A percentile compares a stretch with the other conserved stretches of the same genome.
These are phyloP conservation scores for Hyphodiscus sp. DNA, from an alignment of 2,329 filamentous ascomycete genomes.

Conservation along the genomic window DNA sequence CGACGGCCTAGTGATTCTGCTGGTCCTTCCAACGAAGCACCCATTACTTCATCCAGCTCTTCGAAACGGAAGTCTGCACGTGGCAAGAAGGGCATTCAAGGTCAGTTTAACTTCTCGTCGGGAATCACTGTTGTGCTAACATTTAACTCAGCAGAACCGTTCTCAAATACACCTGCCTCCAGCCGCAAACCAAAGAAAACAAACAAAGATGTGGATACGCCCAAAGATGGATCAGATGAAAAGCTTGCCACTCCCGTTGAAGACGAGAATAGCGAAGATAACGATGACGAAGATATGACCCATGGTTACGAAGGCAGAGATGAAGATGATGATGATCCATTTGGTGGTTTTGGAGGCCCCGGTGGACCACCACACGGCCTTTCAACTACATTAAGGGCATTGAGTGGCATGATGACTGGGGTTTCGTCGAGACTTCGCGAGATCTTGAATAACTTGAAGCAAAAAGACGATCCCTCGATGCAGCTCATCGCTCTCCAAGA, in stretches of 20 bases:
- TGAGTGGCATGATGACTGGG: conserved; percentile 89
- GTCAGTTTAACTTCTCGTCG: conserved; percentile 30
- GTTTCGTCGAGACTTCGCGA: conserved; percentile 74
- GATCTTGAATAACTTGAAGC: conserved; percentile 66
- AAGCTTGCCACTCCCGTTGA: conserved; percentile 18
- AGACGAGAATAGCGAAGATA: conserved; percentile 46
- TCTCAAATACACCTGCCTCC: conserved; percentile 22
- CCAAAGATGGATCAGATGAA: conserved; percentile 42
- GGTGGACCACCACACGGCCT: conserved; percentile 58
- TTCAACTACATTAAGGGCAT: conserved; percentile 73
- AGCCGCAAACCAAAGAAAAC: conserved; percentile 44
- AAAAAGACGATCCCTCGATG: conserved; percentile 77
- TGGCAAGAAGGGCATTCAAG: conserved; percentile 58
- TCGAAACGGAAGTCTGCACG: conserved; percentile 68
- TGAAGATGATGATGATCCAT: conserved; percentile 54
- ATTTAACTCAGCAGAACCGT: conserved; percentile 29
- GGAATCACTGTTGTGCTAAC: conserved; percentile 31
- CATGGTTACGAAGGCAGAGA: conserved; percentile 46
- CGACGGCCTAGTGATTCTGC: conserved; percentile 48
- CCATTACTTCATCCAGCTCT: conserved; percentile 49
- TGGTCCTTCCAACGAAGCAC: conserved; percentile 53
- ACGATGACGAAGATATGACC: conserved; percentile 57
- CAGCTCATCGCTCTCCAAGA: conserved; percentile 92
- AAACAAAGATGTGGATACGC: conserved; percentile 61
- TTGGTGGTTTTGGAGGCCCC: conserved; percentile 60